These are phyloP conservation scores for Trypanosoma theileri DNA, from an alignment of 208 protist genomes.

Conservation along the genomic window DNA sequence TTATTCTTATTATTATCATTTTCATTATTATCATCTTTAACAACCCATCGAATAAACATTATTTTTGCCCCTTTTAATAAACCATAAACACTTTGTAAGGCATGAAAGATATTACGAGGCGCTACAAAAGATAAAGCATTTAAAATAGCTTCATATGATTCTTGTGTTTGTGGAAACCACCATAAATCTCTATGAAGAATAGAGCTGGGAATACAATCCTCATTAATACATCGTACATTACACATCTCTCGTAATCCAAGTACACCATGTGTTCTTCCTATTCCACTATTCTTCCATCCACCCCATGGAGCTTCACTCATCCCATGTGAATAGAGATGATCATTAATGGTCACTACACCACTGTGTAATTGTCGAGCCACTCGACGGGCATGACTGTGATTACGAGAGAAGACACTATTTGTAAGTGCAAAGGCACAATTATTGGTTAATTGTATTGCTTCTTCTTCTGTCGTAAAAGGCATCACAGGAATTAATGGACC, in stretches of 20 bases:
- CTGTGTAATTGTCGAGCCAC: conserved; percentile 62
- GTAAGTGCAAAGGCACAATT: conserved; percentile 67
- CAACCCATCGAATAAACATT: conserved; percentile 66
- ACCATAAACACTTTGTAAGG: conserved; percentile 27
- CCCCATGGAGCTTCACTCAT: conserved; percentile 86
- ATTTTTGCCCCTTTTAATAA: conserved; percentile 34
- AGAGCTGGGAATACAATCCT: conserved; percentile 38
- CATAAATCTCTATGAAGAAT: conserved; percentile 61
- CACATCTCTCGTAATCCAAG: conserved; percentile 80
- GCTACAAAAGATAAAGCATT: conserved; percentile 37
- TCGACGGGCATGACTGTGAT: conserved; percentile 27
- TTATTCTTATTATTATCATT: background rate
- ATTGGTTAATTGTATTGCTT: conserved; percentile 81
- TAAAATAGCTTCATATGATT: conserved; percentile 40
- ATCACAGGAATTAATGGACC: conserved; percentile 88
- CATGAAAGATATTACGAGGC: conserved; percentile 32
- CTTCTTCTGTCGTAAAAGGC: conserved; percentile 68
- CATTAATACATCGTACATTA: conserved; percentile 84
- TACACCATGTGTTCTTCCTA: conserved; percentile 83
- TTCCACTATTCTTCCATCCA: conserved; percentile 85
- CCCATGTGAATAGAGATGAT: conserved; percentile 63
- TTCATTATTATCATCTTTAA: conserved; percentile 13
- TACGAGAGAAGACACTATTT: conserved; percentile 73
- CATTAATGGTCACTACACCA: conserved; percentile 87
- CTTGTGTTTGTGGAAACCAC: conserved; percentile 69